These are phyloP conservation scores for Brassica napus DNA, from an alignment of 345 rosid genomes.

Conservation along the genomic window Da-Ae NC_063436.1:3447501-3448000, in stretches of 20 bases:
- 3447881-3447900: conserved; percentile 1
- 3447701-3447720: conserved; percentile 50
- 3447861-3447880: background rate
- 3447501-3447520: conserved; percentile 24
- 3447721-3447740: conserved; percentile 47
- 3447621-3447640: conserved; percentile 8
- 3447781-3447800: conserved; percentile 55
- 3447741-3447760: conserved; percentile 46
- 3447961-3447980: background rate
- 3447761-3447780: conserved; percentile 54
- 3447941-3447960: conserved; percentile 9
- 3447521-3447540: conserved; percentile 3
- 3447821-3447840: conserved; percentile 41
- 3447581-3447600: conserved; percentile 27
- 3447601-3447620: conserved; percentile 20
- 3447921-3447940: no score
- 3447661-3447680: conserved; percentile 54
- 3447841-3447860: conserved; percentile 23
- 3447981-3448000: background rate
- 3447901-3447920: background rate
- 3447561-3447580: background rate
- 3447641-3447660: conserved; percentile 44
- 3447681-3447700: conserved; percentile 36
- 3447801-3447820: conserved; percentile 53
- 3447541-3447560: conserved; percentile 5